Base-by-base conservation (phyloP, 306 rosid genomes). In the Cyamopsis tetragonoloba region DNA sequence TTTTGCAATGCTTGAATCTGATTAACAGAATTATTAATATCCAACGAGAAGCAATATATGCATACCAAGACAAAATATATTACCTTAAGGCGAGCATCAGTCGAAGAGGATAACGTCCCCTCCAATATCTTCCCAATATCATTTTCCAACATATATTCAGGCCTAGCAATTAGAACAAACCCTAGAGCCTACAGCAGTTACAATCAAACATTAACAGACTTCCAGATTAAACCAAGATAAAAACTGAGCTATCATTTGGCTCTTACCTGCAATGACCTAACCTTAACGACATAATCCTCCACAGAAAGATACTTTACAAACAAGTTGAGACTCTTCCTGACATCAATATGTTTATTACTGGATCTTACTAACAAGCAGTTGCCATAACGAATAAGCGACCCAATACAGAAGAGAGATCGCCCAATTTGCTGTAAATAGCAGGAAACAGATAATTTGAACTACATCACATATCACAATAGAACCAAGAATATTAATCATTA, bases 1-100 rank as follows among this genome's bases (percentile, higher is more conserved):
- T 84, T 93, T 86, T 93, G 99, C 84, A 93, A 77, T 30, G 87
- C 87, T 86, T 93, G 99, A 90, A 90, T 88, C 99, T 93, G 96
- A 72, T 66, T 28, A 57, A 51, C 11, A 70, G 57, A 79, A 77
- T 22, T 71, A 48, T 44, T 66, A 82, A 81, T 35, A 73, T 53
- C 64, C 66, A 53, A 14, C 41, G 24, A 62, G 35, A 23, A 64
- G 62, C 55, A 39, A 39, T 39, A 20, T 18, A 58, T n/a, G 74
- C 70, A 32, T 32, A 63, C 17, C 22, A 70, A 23, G 70, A 54
- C 18, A 53, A 37, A 55, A 53, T 62, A 31, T 17, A 53, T 80
- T 83, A 88, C 99, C 97, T 88, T 93, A 41, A 90, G 85, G 38
- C 96, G 92, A 41, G 74, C 77, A 79, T 93, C 97, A 72, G 91